These are phyloP conservation scores for Rubia yunnanensis DNA, from an alignment of 257 asterid species.

Conservation along the genomic window DNA sequence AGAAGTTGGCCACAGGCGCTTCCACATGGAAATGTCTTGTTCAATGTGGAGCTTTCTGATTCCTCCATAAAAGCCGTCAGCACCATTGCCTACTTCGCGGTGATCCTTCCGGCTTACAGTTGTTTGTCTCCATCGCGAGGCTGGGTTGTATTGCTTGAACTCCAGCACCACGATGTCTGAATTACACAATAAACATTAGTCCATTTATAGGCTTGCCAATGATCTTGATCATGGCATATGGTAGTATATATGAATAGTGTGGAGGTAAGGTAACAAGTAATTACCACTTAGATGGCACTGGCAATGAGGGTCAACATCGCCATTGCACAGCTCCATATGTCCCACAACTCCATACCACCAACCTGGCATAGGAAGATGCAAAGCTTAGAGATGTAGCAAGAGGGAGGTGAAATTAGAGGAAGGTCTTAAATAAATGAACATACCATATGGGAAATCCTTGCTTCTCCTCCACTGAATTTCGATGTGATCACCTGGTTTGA, in stretches of 20 bases:
- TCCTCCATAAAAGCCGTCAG: slow-evolving; percentile 81
- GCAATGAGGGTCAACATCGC: slow-evolving; percentile 47
- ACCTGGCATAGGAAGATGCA: slow-evolving; percentile 39
- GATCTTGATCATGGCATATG: no score
- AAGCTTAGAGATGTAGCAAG: slow-evolving; percentile 1
- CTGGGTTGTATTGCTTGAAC: slow-evolving; percentile 65
- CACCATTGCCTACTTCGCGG: slow-evolving; percentile 56
- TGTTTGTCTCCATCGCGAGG: slow-evolving; percentile 64
- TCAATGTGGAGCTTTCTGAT: slow-evolving; percentile 49
- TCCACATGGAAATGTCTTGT: slow-evolving; percentile 62
- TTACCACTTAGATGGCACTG: slow-evolving; percentile 58
- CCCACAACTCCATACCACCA: slow-evolving; percentile 99
- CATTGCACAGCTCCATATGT: slow-evolving; percentile 63
- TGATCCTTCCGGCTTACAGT: slow-evolving; percentile 47
- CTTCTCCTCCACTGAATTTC: slow-evolving; percentile 92
- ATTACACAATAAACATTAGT: no score
- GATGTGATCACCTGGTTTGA: slow-evolving; percentile 76
- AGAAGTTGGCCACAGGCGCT: slow-evolving; percentile 47
- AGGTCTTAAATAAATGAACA: background rate
- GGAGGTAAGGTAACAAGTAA: no score
- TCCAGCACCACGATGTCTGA: slow-evolving; percentile 60
- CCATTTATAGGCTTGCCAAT: no score
- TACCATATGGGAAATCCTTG: slow-evolving; percentile 76
- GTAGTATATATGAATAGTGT: no score
- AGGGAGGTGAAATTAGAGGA: background rate